A percentile compares a stretch with the other conserved stretches of the same genome.
phyloP scores from a whole-genome alignment of 495 filamentous ascomycete genomes.

The Penicillium robsamsonii region DNA sequence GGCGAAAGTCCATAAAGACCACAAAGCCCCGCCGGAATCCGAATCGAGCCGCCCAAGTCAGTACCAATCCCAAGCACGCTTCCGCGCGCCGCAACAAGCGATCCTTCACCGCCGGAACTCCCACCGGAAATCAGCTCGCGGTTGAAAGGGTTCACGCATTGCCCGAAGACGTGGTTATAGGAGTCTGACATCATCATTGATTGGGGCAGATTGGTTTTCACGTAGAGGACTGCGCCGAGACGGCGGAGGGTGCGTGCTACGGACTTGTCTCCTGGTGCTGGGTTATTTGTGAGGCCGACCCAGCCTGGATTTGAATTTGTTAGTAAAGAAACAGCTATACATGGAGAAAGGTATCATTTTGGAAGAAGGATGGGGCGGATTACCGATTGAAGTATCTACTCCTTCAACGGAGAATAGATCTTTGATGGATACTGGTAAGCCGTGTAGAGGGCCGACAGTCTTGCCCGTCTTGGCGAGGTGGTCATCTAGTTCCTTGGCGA shows the following conservation, averaged over 20 bases:
- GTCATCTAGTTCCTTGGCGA: constrained; percentile 43
- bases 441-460: constrained; percentile 61
- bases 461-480: constrained; percentile 38
- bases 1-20: constrained; percentile 67
- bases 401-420: constrained; percentile 62
- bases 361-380: no score
- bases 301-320: constrained; percentile 26
- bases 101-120: constrained; percentile 64
- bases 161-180: constrained; percentile 45
- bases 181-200: constrained; percentile 60
- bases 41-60: constrained; percentile 67
- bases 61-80: constrained; percentile 65
- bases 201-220: constrained; percentile 62
- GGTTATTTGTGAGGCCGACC: constrained; percentile 37
- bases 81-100: constrained; percentile 58
- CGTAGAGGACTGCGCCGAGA: constrained; percentile 54
- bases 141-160: constrained; percentile 58
- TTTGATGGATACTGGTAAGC: constrained; percentile 66
- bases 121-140: constrained; percentile 57
- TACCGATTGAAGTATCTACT: constrained; percentile 48
- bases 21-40: constrained; percentile 61
- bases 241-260: constrained; percentile 32
- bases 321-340: neutral
- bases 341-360: neutral
- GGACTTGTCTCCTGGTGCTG: constrained; percentile 28